These are phyloP conservation scores for Epichloe bromicola DNA, from an alignment of 2,329 filamentous ascomycete genomes.

Conservation along the genomic window DNA sequence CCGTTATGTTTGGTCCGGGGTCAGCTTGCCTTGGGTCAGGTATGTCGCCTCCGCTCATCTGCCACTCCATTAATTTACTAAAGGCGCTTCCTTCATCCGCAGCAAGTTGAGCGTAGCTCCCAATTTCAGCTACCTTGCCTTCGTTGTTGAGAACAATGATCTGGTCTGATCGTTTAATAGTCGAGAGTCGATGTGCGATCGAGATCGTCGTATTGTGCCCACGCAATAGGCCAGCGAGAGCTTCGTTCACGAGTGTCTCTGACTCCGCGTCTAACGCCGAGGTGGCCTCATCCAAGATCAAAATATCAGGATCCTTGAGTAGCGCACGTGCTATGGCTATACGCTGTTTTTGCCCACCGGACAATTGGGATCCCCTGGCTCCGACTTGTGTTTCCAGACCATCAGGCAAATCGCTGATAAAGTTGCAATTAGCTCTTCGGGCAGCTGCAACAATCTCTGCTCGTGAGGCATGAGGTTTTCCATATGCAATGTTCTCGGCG, in stretches of 20 bases:
- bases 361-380: conserved; percentile 82
- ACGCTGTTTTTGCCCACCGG: conserved; percentile 92
- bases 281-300: conserved; percentile 93
- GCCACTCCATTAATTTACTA: conserved; percentile 96
- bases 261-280: conserved; percentile 93
- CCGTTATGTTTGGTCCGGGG: conserved; percentile 30
- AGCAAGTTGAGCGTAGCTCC: conserved; percentile 67
- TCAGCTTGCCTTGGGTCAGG: conserved; percentile 25
- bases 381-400: conserved; percentile 91
- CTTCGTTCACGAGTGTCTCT: conserved; percentile 90
- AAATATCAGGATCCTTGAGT: conserved; percentile 89
- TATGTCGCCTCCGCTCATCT: conserved; percentile 74
- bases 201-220: conserved; percentile 94
- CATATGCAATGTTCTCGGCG: conserved; percentile 85
- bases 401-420: conserved; percentile 93
- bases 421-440: conserved; percentile 85
- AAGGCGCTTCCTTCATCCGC: conserved; percentile 69
- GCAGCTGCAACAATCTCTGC: conserved; percentile 78
- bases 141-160: conserved; percentile 85
- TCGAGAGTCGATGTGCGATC: conserved; percentile 89
- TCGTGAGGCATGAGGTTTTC: conserved; percentile 63
- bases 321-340: conserved; percentile 93
- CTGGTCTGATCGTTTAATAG: conserved; percentile 88
- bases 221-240: conserved; percentile 64
- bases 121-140: conserved; percentile 82